Conservation (phyloP, 192 early-diverging fungal genomes). For the Anaeromyces robustus region DNA sequence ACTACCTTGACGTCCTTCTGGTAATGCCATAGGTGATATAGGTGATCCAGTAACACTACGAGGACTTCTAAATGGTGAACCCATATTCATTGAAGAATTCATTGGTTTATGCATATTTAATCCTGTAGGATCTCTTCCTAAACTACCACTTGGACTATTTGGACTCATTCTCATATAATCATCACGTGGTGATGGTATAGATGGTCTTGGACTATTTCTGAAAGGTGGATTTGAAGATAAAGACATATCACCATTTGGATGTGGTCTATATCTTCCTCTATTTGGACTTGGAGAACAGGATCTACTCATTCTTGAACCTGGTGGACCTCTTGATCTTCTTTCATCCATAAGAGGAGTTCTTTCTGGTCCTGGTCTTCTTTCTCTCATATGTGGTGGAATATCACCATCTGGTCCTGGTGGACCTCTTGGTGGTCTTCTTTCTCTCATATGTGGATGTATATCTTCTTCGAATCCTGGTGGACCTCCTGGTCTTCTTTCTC, state of each 20-base stretch:
- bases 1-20: neutral
- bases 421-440: neutral
- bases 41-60: neutral
- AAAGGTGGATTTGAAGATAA: too few species aligned
- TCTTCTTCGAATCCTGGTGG: neutral
- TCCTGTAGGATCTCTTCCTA: neutral
- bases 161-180: neutral
- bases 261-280: neutral
- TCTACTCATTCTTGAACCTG: neutral
- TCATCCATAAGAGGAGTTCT: neutral
- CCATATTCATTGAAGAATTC: neutral
- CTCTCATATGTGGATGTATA: neutral
- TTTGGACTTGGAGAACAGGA: neutral
- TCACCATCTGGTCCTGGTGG: neutral
- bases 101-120: neutral
- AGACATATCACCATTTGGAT: neutral
- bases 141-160: neutral
- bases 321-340: neutral
- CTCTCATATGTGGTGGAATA: neutral
- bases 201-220: neutral
- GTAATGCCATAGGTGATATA: neutral
- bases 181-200: neutral
- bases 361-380: neutral
- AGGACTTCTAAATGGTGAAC: neutral
- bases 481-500: neutral